Base-by-base conservation (phyloP, 2,329 filamentous ascomycete species). In the Thelonectria blattea region DNA sequence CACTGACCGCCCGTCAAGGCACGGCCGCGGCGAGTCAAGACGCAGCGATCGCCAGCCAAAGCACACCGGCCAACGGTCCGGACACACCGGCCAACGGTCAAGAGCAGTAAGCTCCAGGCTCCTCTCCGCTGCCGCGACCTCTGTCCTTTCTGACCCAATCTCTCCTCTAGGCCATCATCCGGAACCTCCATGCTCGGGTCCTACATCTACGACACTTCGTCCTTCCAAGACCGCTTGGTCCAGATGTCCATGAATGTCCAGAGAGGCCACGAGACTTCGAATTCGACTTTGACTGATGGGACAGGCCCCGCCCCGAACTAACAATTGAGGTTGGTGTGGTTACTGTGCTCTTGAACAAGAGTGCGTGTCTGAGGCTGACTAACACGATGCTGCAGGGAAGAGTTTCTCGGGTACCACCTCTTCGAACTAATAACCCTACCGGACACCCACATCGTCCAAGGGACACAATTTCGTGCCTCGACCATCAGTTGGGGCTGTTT, bases 201-300 rank as follows among this genome's bases (percentile, higher is more conserved):
- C 14, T 60, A 43, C 56, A 52, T 60, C 17, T 60, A 62, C 27
- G 56, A 53, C 48, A 56, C 51, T 14, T 53, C 52, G 3, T 59
- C 60, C 12, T 37, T 60, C 18, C 43, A 49, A 30, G 56, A 56
- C 17, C 56, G 56, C 14, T 18, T 58, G 9, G 30, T 58, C 14
- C 54, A 56, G 49, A 42, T n/a, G 14, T 52, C 48, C 5, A 15
- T 50, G 7, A 18, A n/a, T 15, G n/a, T 14, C 15, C n/a, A 12
- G 5, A 22, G 46, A 1, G 24, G 10, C 18, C 5, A 8, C 15
- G 17, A 45, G 18, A 12, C 22, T 22, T 3, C 9, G 12, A 15
- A 6, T 8, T 32, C 22, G 3, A 37, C 11, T 37, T 14, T 12
- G 9, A 46, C 43, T 11, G 22, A 14, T 22, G 11, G 27, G 12